These are phyloP conservation scores for Cnidoscolus chayamansa DNA, from an alignment of 441 rosid genomes.

Conservation along the genomic window DNA sequence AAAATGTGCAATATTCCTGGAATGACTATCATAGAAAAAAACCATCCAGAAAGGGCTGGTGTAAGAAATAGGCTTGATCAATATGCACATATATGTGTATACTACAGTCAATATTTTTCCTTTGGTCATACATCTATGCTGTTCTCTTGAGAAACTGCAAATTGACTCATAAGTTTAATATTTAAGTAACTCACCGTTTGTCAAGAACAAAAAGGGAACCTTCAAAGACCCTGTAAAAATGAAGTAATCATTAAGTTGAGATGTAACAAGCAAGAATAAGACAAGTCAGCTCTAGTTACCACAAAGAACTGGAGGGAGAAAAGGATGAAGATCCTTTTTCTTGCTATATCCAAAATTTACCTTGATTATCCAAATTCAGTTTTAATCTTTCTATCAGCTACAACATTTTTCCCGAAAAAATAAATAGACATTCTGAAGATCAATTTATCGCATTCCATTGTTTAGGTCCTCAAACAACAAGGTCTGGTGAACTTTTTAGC, in stretches of 20 bases:
- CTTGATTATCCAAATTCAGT: neutral
- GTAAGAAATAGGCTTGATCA: neutral
- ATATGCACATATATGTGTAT: neutral
- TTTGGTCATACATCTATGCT: neutral
- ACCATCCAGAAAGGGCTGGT: neutral
- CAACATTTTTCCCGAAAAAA: neutral
- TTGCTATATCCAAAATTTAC: neutral
- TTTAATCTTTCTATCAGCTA: neutral
- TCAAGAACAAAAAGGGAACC: slow-evolving; percentile 55
- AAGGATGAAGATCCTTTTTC: neutral
- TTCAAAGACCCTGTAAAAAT: slow-evolving; percentile 41
- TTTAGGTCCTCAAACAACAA: neutral
- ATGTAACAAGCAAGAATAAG: neutral
- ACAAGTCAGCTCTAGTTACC: neutral
- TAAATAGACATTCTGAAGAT: neutral
- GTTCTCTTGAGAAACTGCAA: neutral
- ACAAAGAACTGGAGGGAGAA: neutral
- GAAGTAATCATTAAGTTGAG: neutral
- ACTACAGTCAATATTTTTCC: neutral
- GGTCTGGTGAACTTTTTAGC: neutral
- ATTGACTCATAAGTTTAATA: neutral
- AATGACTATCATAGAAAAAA: neutral
- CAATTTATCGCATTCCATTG: neutral
- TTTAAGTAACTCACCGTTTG: slow-evolving; percentile 44
- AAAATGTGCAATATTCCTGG: neutral